These are phyloP conservation scores for Dioscorea zingiberensis DNA, from an alignment of 106 monocot genomes.

Conservation along the genomic window DNA sequence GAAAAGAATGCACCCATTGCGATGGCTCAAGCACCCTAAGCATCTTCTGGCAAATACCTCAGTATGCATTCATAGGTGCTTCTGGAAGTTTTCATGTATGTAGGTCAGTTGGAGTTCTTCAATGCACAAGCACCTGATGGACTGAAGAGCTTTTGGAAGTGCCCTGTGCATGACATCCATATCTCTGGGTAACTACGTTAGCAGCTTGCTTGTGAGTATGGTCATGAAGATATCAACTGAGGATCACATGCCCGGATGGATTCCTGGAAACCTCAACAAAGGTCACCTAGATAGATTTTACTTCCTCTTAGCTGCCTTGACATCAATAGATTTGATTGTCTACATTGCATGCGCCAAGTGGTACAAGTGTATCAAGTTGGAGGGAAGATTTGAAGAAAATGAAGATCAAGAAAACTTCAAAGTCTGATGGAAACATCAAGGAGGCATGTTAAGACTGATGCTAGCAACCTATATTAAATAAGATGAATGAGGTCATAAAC, in stretches of 20 bases:
- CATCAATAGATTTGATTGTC: slow-evolving; percentile 19
- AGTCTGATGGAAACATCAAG: no score
- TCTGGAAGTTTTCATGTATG: slow-evolving; percentile 62
- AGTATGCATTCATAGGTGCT: slow-evolving; percentile 45
- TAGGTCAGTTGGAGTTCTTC: slow-evolving; percentile 55
- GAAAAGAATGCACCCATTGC: not conserved
- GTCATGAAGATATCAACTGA: slow-evolving; percentile 22
- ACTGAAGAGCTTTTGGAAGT: slow-evolving; percentile 52
- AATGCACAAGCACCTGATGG: slow-evolving; percentile 42
- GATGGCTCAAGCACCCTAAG: slow-evolving; percentile 24
- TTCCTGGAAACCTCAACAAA: slow-evolving; percentile 37
- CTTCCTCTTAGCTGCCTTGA: slow-evolving; percentile 32
- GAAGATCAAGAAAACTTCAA: no score
- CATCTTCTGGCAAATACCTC: slow-evolving; percentile 56
- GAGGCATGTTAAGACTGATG: no score
- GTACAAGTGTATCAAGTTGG: no score
- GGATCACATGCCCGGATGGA: slow-evolving; percentile 27
- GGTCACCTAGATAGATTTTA: slow-evolving; percentile 53
- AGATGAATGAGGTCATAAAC: no score
- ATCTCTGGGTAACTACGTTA: slow-evolving; percentile 35
- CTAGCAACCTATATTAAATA: no score
- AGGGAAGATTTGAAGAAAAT: no score
- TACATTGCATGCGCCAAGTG: slow-evolving; percentile 36
- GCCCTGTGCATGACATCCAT: slow-evolving; percentile 41
- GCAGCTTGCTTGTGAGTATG: slow-evolving; percentile 24